These are phyloP conservation scores for Backusella psychrophila DNA, from an alignment of 192 early-diverging fungal species.

Conservation along the genomic window DNA sequence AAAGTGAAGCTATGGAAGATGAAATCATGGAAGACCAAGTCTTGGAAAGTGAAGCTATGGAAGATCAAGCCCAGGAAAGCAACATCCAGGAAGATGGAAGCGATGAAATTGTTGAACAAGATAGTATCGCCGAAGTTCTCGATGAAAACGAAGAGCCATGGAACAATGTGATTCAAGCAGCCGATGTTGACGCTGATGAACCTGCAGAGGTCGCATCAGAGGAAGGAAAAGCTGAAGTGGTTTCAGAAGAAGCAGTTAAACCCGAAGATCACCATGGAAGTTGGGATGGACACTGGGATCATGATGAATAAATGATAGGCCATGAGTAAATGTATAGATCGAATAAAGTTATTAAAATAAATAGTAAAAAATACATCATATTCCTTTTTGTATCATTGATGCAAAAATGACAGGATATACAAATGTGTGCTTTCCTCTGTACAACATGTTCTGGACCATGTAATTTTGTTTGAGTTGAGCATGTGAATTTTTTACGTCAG, in stretches of 20 bases:
- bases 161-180: not conserved
- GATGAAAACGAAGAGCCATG: not conserved
- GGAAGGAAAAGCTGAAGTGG: not conserved
- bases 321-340: not conserved
- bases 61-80: not conserved
- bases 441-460: not conserved
- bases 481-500: not conserved
- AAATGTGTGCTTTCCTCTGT: not conserved
- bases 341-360: not conserved
- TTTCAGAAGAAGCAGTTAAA: not conserved
- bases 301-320: not conserved
- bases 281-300: not conserved
- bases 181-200: not conserved
- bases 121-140: not conserved
- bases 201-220: not conserved
- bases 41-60: not conserved
- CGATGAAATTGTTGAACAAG: not conserved
- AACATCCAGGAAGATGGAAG: not conserved
- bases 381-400: not conserved
- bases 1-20: not conserved
- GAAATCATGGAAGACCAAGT: too few species aligned
- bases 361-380: not conserved
- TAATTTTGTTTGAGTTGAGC: not conserved
- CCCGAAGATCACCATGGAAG: not conserved
- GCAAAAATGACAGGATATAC: not conserved